Evolutionary conservation across 192 early-diverging fungal species (phyloP), one percentile per base, ranked within the genome.

Genomic region (Neocallimastix lanati): DNA sequence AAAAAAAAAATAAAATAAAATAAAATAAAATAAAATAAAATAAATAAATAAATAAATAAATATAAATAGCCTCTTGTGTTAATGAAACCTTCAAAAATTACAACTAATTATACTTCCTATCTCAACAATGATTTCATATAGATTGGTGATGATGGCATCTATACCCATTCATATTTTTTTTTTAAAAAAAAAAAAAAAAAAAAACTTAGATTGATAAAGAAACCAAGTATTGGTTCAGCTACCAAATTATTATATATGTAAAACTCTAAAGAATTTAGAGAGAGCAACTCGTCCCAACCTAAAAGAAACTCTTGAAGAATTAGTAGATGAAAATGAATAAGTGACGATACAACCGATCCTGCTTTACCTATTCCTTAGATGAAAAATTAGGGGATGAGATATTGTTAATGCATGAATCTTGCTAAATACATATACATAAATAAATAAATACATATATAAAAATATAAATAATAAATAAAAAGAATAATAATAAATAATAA

Each of bases 121-220:
- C 87, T 98, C 80, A 88, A 96, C 85, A 97, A 98, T 84, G 97
- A 96, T 83, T 93, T 98, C 94, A 94, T 97, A 91, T 99, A 96
- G 84, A 92, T 91, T 4, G 97, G 97, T 76, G 94, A 96, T 82
- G 90, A 90, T 38, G 93, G 95, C 28, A 86, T 98, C 35, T 96
- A 98, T 83, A 95, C 95, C 12, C 92, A 94, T 81, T 93, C 94
- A n/a, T n/a, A n/a, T n/a, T n/a, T n/a, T n/a, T n/a, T n/a, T n/a
- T n/a, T n/a, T n/a, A n/a, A n/a, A n/a, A n/a, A n/a, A n/a, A n/a
- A n/a, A n/a, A n/a, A n/a, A n/a, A n/a, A n/a, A n/a, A n/a, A n/a
- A n/a, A n/a, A n/a, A n/a, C n/a, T n/a, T 82, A 93, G 93, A 78
- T 96, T 94, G 88, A 88, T 99, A 81, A 96, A 93, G 82, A 88